Conservation (phyloP, 257 asterid genomes). For the Fraxinus quadrangulata region DNA sequence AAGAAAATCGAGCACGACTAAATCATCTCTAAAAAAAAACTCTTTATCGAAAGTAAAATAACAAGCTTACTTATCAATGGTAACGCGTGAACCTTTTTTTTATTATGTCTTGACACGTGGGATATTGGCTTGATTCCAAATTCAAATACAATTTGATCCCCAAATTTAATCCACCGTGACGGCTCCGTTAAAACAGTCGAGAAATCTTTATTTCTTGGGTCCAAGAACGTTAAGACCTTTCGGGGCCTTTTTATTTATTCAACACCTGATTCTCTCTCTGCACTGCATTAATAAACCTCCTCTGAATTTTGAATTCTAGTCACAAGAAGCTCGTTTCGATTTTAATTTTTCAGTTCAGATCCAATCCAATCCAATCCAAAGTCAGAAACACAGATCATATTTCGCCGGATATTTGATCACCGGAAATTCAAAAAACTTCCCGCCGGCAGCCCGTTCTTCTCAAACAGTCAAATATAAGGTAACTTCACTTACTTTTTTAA, state of each 20-base stretch:
- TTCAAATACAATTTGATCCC: background rate
- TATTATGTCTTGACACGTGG: background rate
- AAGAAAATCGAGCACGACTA: no score
- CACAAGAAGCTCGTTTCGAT: conserved; percentile 56
- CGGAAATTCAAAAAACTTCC: background rate
- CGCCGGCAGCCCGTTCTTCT: conserved; percentile 6
- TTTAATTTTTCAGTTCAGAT: conserved; percentile 32
- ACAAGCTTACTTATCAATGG: background rate
- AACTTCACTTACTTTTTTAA: background rate
- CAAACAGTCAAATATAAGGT: background rate
- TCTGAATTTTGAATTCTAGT: conserved; percentile 31
- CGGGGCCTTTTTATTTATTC: background rate
- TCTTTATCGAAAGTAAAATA: background rate
- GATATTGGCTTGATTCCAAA: background rate
- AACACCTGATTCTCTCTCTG: conserved; percentile 14
- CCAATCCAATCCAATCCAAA: conserved; percentile 42
- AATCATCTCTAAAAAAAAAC: no score
- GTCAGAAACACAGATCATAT: background rate
- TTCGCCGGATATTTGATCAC: conserved; percentile 2
- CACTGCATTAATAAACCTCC: conserved; percentile 43
- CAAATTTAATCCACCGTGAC: conserved; percentile 15
- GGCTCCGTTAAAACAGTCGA: conserved; percentile 1
- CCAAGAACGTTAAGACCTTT: conserved; percentile 35
- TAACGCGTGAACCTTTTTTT: background rate
- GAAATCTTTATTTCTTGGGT: background rate